A percentile compares a stretch with the other conserved stretches of the same genome.
Evolutionary conservation across 352 stramenopile species (phyloP).

Genomic region (Phytophthora quininea): DNA sequence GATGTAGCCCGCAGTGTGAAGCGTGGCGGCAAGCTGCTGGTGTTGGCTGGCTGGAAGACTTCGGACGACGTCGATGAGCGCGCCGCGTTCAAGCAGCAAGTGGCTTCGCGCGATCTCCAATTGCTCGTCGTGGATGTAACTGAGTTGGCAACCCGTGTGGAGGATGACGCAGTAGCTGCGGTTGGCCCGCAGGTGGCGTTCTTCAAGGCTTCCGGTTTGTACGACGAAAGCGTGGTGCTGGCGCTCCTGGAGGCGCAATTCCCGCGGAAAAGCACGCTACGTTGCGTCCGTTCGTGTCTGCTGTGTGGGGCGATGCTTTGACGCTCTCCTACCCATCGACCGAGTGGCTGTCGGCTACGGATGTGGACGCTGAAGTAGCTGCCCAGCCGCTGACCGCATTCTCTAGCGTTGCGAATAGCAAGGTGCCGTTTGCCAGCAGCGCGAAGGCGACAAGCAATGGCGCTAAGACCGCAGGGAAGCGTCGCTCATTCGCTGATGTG

Average conservation of each 20-base stretch:
- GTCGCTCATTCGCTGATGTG: conserved; percentile 41
- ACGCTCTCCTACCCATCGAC: conserved; percentile 51
- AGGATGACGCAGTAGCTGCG: conserved; percentile 53
- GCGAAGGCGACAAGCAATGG: conserved; percentile 31
- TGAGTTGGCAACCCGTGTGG: conserved; percentile 59
- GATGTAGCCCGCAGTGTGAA: conserved; percentile 65
- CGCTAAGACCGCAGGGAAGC: conserved; percentile 42
- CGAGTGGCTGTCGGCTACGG: conserved; percentile 47
- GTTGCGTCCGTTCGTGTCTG: conserved; percentile 59
- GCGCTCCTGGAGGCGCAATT: conserved; percentile 61
- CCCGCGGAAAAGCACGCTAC: conserved; percentile 43
- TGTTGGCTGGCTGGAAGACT: conserved; percentile 69
- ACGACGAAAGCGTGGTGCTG: conserved; percentile 63
- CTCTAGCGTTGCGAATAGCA: conserved; percentile 52
- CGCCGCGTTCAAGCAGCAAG: conserved; percentile 53
- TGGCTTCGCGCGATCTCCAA: conserved; percentile 55
- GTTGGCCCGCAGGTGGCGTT: conserved; percentile 64
- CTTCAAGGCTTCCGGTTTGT: conserved; percentile 61
- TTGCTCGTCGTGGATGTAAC: conserved; percentile 61
- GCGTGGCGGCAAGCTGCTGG: conserved; percentile 55
- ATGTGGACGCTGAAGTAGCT: conserved; percentile 23
- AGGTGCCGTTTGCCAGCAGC: conserved; percentile 41
- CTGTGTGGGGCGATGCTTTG: conserved; percentile 66
- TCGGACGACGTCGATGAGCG: conserved; percentile 66
- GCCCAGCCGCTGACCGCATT: conserved; percentile 29